Percentiles rank a stretch among this genome's conserved stretches.
Conservation (phyloP, 192 early-diverging fungal species). For the Blastocladiella britannica region DNA sequence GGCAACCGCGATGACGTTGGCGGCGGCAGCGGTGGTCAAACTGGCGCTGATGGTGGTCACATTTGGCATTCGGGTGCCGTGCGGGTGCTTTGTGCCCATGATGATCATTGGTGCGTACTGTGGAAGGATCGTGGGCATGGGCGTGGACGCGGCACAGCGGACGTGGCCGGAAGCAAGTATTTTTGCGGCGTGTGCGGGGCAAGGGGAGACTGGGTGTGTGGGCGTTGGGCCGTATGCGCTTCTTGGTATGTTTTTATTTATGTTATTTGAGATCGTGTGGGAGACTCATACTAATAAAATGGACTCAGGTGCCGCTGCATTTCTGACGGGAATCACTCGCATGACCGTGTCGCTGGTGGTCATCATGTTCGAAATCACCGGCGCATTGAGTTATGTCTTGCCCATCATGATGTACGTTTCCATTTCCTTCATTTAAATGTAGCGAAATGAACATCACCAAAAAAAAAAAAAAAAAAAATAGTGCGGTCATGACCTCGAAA, state of each 20-base stretch:
- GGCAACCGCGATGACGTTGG: conserved; percentile 22
- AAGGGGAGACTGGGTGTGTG: conserved; percentile 7
- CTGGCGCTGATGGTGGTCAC: conserved; percentile 42
- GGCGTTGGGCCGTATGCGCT: conserved; percentile 1
- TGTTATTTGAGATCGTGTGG: background rate
- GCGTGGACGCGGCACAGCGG: conserved; percentile 47
- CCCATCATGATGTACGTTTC: conserved; percentile 62
- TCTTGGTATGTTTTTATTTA: background rate
- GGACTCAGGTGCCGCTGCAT: conserved; percentile 20
- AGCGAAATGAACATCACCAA: conserved; percentile 11
- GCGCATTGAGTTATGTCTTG: conserved; percentile 80
- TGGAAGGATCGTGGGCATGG: conserved; percentile 73
- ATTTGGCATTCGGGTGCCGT: conserved; percentile 54
- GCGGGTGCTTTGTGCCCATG: conserved; percentile 64
- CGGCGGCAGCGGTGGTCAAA: conserved; percentile 38
- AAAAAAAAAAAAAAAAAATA: conserved; percentile 13
- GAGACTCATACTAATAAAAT: background rate
- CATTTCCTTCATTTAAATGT: conserved; percentile 28
- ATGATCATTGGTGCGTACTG: conserved; percentile 81
- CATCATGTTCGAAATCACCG: conserved; percentile 99
- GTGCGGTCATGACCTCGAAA: conserved; percentile 5
- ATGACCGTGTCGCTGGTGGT: conserved; percentile 82
- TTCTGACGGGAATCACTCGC: conserved; percentile 56
- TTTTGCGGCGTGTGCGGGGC: conserved; percentile 22
- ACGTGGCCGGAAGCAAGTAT: conserved; percentile 17